Conservation (phyloP, 306 rosid species). For the Rosa multiflora region DNA sequence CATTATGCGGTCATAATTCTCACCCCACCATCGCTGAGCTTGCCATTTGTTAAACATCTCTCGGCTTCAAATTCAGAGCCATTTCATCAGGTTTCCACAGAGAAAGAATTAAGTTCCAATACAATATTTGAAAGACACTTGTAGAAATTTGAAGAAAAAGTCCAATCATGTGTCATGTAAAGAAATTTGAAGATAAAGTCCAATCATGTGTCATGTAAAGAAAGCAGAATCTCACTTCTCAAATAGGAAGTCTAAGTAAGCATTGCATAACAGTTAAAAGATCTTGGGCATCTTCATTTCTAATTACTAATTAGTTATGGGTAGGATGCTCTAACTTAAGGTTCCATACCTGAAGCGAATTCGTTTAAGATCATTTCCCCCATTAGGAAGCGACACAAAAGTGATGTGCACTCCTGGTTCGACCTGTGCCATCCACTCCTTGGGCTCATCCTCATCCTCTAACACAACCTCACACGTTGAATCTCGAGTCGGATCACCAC, state of each 20-base stretch:
- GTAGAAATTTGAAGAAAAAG: slow-evolving; percentile 1
- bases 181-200: background rate
- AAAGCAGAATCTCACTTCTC: background rate
- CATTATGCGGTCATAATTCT: slow-evolving; percentile 83
- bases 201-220: background rate
- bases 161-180: background rate
- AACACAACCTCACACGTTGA: slow-evolving; percentile 55
- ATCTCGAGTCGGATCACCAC: slow-evolving; percentile 53
- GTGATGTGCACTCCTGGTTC: slow-evolving; percentile 92
- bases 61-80: slow-evolving; percentile 61
- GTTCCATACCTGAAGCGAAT: slow-evolving; percentile 74
- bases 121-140: slow-evolving; percentile 21
- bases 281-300: background rate
- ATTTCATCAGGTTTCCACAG: slow-evolving; percentile 35
- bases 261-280: background rate
- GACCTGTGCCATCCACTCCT: slow-evolving; percentile 96
- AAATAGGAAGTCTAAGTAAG: background rate
- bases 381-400: slow-evolving; percentile 83
- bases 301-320: background rate
- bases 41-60: slow-evolving; percentile 85
- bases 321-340: background rate
- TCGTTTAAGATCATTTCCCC: slow-evolving; percentile 85
- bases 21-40: slow-evolving; percentile 98
- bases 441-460: slow-evolving; percentile 63
- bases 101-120: slow-evolving; percentile 23